These are phyloP conservation scores for Fusarium nurragi DNA, from an alignment of 2,329 filamentous ascomycete genomes.

Conservation along the genomic window DNA sequence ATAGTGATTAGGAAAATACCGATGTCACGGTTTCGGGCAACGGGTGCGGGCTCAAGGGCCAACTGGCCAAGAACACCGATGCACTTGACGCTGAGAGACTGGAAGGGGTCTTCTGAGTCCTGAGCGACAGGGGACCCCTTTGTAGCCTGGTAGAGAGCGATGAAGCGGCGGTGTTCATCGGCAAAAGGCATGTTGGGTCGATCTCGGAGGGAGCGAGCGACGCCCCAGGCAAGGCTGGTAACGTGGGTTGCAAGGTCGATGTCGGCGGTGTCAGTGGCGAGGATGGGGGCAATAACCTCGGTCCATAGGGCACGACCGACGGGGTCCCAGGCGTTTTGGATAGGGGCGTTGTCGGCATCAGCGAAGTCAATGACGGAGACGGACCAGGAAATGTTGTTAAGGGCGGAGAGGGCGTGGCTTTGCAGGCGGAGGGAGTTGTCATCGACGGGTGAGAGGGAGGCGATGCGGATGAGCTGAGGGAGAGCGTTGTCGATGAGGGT, in stretches of 20 bases:
- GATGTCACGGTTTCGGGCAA: conserved; percentile 68
- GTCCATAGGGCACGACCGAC: conserved; percentile 66
- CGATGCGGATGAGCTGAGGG: conserved; percentile 58
- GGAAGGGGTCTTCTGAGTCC: conserved; percentile 64
- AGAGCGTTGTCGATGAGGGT: conserved; percentile 50
- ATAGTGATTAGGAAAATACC: conserved; percentile 70
- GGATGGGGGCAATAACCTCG: conserved; percentile 63
- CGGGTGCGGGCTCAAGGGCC: conserved; percentile 63
- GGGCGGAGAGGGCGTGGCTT: conserved; percentile 64
- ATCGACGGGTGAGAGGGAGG: conserved; percentile 52
- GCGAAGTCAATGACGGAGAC: conserved; percentile 69
- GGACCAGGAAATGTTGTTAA: conserved; percentile 76
- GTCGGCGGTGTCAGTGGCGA: conserved; percentile 70
- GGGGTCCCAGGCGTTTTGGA: conserved; percentile 65
- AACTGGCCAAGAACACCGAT: conserved; percentile 73
- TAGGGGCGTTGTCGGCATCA: conserved; percentile 60
- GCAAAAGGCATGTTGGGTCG: conserved; percentile 58
- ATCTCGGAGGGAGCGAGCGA: conserved; percentile 63
- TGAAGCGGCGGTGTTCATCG: conserved; percentile 70
- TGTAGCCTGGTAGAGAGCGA: conserved; percentile 71
- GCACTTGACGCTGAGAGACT: conserved; percentile 71
- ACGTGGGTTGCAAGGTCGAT: conserved; percentile 69
- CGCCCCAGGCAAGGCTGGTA: conserved; percentile 72
- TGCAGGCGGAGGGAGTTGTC: conserved; percentile 59
- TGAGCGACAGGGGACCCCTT: conserved; percentile 47